A percentile compares a stretch with the other conserved stretches of the same genome.
Conservation (phyloP, 805 yeast genomes). For the Candida insectalens region DNA sequence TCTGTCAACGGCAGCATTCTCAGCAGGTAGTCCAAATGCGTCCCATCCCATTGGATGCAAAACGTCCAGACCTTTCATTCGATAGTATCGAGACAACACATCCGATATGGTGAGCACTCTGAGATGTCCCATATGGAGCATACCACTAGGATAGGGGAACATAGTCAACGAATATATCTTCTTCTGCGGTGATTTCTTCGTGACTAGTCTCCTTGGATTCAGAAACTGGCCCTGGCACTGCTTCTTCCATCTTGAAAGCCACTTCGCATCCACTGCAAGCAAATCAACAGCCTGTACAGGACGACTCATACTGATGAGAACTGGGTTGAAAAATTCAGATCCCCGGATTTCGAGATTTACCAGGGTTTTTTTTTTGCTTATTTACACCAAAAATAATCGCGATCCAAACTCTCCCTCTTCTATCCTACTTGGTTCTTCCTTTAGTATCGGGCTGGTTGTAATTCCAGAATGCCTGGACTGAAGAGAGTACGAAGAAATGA, state of each 20-base stretch:
- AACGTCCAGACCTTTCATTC: constrained; percentile 68
- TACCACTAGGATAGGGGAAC: constrained; percentile 97
- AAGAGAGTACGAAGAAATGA: too few species aligned
- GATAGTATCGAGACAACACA: constrained; percentile 65
- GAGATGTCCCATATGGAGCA: constrained; percentile 86
- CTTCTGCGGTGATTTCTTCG: constrained; percentile 7
- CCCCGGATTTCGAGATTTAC: too few species aligned
- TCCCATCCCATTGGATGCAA: constrained; percentile 99
- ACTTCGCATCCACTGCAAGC: constrained; percentile 37
- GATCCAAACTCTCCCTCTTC: too few species aligned
- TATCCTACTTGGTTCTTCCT: too few species aligned
- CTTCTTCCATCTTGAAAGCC: constrained; percentile 39
- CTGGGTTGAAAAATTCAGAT: neutral
- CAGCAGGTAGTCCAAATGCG: constrained; percentile 97
- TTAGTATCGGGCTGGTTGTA: too few species aligned
- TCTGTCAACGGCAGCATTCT: constrained; percentile 91
- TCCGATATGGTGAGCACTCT: constrained; percentile 91
- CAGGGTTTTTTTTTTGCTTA: too few species aligned
- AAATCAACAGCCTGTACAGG: constrained; percentile 10
- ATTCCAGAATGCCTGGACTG: too few species aligned
- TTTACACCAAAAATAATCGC: too few species aligned
- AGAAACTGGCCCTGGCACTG: constrained; percentile 14
- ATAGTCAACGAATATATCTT: constrained; percentile 64
- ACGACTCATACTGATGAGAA: too few species aligned
- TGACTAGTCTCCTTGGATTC: constrained; percentile 20